A percentile compares a stretch with the other conserved stretches of the same genome.
Conservation (phyloP, 495 filamentous ascomycete genomes). For the Talaromyces adpressus region DNA sequence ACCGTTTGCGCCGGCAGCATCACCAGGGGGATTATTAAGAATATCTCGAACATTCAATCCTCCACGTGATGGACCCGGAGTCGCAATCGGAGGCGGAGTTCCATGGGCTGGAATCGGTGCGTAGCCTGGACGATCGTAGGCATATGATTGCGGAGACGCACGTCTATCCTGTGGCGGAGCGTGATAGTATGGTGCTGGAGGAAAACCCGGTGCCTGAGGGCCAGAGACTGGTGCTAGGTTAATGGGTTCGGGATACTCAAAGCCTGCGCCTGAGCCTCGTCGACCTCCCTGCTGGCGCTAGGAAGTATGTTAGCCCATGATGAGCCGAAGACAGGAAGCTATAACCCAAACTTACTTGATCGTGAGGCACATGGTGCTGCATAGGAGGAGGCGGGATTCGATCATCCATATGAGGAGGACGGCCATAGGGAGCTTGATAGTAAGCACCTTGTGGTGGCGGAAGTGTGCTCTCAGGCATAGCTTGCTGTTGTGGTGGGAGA, state of each 20-base stretch:
- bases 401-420: slow-evolving; percentile 26
- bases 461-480: slow-evolving; percentile 39
- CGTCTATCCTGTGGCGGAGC: slow-evolving; percentile 38
- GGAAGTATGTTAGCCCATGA: slow-evolving; percentile 13
- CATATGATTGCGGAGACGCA: slow-evolving; percentile 43
- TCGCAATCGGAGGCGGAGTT: slow-evolving; percentile 32
- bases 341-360: slow-evolving; percentile 38
- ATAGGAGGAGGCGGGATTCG: slow-evolving; percentile 31
- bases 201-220: slow-evolving; percentile 42
- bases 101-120: slow-evolving; percentile 33
- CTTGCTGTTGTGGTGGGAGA: slow-evolving; percentile 48
- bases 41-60: slow-evolving; percentile 49
- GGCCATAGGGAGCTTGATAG: slow-evolving; percentile 23
- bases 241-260: slow-evolving; percentile 49
- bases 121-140: slow-evolving; percentile 42
- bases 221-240: slow-evolving; percentile 46
- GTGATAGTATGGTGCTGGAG: slow-evolving; percentile 41
- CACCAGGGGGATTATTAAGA: slow-evolving; percentile 35
- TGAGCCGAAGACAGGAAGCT: slow-evolving; percentile 16
- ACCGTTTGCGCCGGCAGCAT: slow-evolving; percentile 17
- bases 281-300: slow-evolving; percentile 37
- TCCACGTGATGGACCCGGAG: slow-evolving; percentile 28
- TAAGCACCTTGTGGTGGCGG: slow-evolving; percentile 45
- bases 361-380: slow-evolving; percentile 29
- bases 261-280: slow-evolving; percentile 41